Evolutionary conservation across 257 asterid species (phyloP), one percentile per base, ranked within the genome.

Genomic region (Linderniella brevidens): DNA sequence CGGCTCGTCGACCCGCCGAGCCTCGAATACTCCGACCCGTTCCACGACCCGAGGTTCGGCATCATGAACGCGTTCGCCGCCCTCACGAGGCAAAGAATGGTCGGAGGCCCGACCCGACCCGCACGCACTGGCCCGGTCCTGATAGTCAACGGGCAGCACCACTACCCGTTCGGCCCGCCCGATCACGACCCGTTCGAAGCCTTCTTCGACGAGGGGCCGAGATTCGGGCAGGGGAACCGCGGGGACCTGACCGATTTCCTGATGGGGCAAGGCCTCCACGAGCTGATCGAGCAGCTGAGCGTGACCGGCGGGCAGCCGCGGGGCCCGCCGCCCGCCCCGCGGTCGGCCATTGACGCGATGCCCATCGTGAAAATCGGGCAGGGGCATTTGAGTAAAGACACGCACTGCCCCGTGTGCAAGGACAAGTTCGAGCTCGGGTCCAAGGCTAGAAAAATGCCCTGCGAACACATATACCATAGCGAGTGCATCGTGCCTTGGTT

Each of bases 401-500:
- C 78, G 0, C 77, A 78, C 59, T 82, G 94, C 48, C 83, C 94
- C 0, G 84, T 82, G 11, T 82, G 94, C 18, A 63, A 76, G 49
- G 94, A 79, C 38, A 75, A 71, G 37, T 78, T 78, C 25, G 78
- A 62, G 50, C 45, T 82, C 52, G 92, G 94, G 0, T 48, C 74
- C 1, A 71, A 66, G 51, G 94, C 77, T 8, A 69, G 86, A 13
- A 84, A 73, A 66, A 78, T 82, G 94, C 94, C 94, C 0, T 82
- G 94, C 25, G 76, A 79, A 19, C 92, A 79, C 46, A 52, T 73
- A 11, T 76, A 82, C 63, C 86, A 78, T 54, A 56, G 80, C 0
- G 87, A 78, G 16, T 78, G 94, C 20, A 78, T 78, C 17, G 74
- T 76, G 16, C 81, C 92, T 8, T 82, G 92, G 92, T 56, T 82